phyloP scores from a whole-genome alignment of 208 protist genomes.

The Leishmania turanica region DNA sequence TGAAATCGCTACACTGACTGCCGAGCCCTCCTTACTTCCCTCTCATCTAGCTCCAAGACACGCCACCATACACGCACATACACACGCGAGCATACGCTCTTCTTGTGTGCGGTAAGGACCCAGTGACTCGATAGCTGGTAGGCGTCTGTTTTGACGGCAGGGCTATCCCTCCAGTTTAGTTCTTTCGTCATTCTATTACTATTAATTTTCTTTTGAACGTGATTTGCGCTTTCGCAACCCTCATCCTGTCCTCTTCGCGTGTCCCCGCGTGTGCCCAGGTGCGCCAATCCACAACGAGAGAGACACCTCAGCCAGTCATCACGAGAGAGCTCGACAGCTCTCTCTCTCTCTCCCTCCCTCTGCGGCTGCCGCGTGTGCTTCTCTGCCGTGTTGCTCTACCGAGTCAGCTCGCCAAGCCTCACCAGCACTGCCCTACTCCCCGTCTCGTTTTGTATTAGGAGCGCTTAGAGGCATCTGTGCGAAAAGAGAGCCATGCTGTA shows the following conservation, averaged over 20 bases:
- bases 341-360: not conserved
- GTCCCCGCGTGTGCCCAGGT: not conserved
- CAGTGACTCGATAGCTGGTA: not conserved
- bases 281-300: not conserved
- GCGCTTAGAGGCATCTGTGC: not conserved
- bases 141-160: not conserved
- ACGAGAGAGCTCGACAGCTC: not conserved
- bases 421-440: not conserved
- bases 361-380: not conserved
- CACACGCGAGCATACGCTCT: not conserved
- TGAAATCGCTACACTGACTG: not conserved
- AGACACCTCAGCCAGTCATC: not conserved
- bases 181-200: not conserved
- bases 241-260: not conserved
- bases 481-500: conserved; percentile 34
- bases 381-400: not conserved
- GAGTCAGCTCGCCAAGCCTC: not conserved
- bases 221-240: not conserved
- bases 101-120: not conserved
- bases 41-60: not conserved
- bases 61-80: not conserved
- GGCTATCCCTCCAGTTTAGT: not conserved
- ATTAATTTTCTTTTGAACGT: not conserved
- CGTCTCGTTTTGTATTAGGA: not conserved
- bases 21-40: not conserved